A percentile compares a stretch with the other conserved stretches of the same genome.
These are phyloP conservation scores for Blastomyces gilchristii DNA, from an alignment of 2,329 filamentous ascomycete genomes.

Conservation along the genomic window DNA sequence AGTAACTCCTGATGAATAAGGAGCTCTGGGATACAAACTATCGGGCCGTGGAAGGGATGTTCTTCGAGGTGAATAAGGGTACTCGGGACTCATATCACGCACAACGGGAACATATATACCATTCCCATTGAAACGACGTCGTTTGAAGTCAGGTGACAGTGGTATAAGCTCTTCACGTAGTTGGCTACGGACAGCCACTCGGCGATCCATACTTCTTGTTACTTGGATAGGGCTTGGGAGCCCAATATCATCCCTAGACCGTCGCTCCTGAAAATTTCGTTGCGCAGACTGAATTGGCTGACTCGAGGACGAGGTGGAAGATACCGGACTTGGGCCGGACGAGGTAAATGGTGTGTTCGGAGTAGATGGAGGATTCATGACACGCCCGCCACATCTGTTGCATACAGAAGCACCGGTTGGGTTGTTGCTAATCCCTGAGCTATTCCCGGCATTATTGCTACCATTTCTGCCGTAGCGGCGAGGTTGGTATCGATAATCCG, in stretches of 20 bases:
- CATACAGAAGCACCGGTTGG: constrained; percentile 31
- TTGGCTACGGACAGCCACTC: constrained; percentile 18
- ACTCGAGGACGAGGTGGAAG: constrained; percentile 22
- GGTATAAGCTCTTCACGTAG: constrained; percentile 28
- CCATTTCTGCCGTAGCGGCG: constrained; percentile 54
- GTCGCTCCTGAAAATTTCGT: constrained; percentile 19
- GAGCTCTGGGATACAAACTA: constrained; percentile 22
- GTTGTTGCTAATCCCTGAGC: constrained; percentile 29
- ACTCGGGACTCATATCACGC: constrained; percentile 30
- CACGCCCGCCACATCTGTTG: constrained; percentile 37
- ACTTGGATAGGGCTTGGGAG: constrained; percentile 21
- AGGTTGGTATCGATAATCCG: constrained; percentile 89
- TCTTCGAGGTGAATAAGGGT: constrained; percentile 30
- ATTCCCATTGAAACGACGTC: constrained; percentile 49
- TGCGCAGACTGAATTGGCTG: constrained; percentile 20
- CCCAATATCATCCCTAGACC: constrained; percentile 18
- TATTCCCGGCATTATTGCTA: constrained; percentile 27
- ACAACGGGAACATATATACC: constrained; percentile 33
- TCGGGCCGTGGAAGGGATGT: constrained; percentile 38
- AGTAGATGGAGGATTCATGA: constrained; percentile 38
- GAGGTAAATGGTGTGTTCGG: constrained; percentile 35
- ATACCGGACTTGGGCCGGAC: constrained; percentile 17
- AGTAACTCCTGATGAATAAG: constrained; percentile 46
- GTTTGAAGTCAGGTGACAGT: constrained; percentile 49
- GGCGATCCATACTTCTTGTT: constrained; percentile 19